phyloP scores from a whole-genome alignment of 371 early-diverging fungal species.

The Apophysomyces elegans region DNA sequence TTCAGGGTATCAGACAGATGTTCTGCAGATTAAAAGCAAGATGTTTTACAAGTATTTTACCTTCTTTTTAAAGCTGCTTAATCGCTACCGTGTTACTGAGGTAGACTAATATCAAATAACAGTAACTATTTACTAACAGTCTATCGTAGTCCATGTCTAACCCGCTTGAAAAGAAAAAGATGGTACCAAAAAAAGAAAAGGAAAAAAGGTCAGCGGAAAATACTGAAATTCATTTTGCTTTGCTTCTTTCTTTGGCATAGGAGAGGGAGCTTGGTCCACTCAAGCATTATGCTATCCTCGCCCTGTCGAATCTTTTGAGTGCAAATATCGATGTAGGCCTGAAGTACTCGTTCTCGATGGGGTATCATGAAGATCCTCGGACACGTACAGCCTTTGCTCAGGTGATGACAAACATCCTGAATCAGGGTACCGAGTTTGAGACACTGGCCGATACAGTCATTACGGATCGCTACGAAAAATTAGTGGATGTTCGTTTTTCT shows the following conservation, averaged over 20 bases:
- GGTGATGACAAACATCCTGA: slow-evolving; percentile 89
- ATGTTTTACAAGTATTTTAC: slow-evolving; percentile 88
- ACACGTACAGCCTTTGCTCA: slow-evolving; percentile 91
- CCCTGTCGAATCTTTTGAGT: slow-evolving; percentile 86
- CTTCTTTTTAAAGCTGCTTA: slow-evolving; percentile 87
- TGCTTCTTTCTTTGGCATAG: slow-evolving; percentile 11
- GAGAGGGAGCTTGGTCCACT: slow-evolving; percentile 66
- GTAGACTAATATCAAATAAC: slow-evolving; percentile 20
- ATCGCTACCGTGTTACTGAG: slow-evolving; percentile 79
- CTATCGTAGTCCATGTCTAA: neutral
- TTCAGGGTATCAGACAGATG: slow-evolving; percentile 62
- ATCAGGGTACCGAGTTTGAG: slow-evolving; percentile 87
- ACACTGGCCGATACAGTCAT: slow-evolving; percentile 79
- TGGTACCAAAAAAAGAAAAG: neutral
- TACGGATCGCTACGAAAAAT: slow-evolving; percentile 74
- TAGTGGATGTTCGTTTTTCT: slow-evolving; percentile 65
- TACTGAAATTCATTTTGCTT: no score
- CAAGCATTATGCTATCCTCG: slow-evolving; percentile 85
- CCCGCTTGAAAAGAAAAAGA: neutral
- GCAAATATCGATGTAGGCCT: slow-evolving; percentile 92
- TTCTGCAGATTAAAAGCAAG: slow-evolving; percentile 72
- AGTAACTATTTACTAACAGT: neutral
- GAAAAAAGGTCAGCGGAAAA: neutral
- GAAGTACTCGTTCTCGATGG: slow-evolving; percentile 88
- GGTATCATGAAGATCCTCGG: slow-evolving; percentile 90